Conservation (phyloP, 2,329 filamentous ascomycete genomes). For the Fusarium ramigenum region DNA sequence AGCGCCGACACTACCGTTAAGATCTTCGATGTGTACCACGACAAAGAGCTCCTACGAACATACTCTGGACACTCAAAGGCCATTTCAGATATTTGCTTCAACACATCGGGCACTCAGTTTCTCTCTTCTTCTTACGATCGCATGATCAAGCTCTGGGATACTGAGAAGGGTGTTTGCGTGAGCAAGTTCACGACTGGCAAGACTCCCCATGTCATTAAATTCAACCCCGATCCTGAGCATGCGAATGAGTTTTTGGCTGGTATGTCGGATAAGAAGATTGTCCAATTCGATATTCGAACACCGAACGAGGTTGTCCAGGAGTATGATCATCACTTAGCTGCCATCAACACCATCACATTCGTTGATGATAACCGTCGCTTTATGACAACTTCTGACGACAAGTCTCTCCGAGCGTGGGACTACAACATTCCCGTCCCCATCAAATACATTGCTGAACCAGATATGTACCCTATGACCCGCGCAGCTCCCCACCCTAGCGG, state of each 20-base stretch:
- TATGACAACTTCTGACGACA: slow-evolving; percentile 98
- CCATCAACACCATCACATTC: slow-evolving; percentile 97
- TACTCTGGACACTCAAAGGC: slow-evolving; percentile 91
- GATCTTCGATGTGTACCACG: slow-evolving; percentile 94
- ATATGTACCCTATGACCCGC: slow-evolving; percentile 97
- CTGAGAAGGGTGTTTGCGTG: slow-evolving; percentile 89
- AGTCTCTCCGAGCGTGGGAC: slow-evolving; percentile 95
- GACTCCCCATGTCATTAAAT: slow-evolving; percentile 92
- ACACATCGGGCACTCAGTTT: slow-evolving; percentile 82
- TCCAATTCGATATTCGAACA: slow-evolving; percentile 91
- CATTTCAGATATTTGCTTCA: slow-evolving; percentile 90
- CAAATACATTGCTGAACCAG: slow-evolving; percentile 96
- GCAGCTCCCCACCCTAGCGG: slow-evolving; percentile 85
- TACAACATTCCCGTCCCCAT: slow-evolving; percentile 98
- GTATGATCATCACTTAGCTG: slow-evolving; percentile 98
- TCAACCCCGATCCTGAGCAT: slow-evolving; percentile 82
- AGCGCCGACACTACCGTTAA: slow-evolving; percentile 91
- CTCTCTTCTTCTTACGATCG: slow-evolving; percentile 92
- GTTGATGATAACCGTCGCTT: slow-evolving; percentile 94
- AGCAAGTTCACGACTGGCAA: slow-evolving; percentile 92
- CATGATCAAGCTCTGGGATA: slow-evolving; percentile 98
- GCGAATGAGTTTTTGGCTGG: slow-evolving; percentile 93
- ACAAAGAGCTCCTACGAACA: slow-evolving; percentile 87
- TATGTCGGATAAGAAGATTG: slow-evolving; percentile 98
- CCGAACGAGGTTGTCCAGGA: slow-evolving; percentile 86